Percentiles rank a stretch among this genome's conserved stretches.
Conservation (phyloP, 768 basidiomycete species). For the Kwoniella shandongensis region DNA sequence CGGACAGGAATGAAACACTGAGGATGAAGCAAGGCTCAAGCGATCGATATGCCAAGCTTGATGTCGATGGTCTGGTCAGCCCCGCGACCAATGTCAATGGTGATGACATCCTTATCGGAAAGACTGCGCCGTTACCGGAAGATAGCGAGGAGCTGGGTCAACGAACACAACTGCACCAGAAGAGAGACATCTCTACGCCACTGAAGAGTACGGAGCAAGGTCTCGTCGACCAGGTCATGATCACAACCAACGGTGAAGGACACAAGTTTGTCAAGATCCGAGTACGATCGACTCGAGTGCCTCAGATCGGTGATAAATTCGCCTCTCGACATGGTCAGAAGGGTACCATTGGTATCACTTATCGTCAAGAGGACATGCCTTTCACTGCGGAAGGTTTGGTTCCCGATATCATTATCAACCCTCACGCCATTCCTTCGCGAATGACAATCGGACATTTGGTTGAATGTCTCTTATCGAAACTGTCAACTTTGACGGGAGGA, state of each 20-base stretch:
- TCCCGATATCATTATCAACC: conserved; percentile 97
- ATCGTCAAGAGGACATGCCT: conserved; percentile 99
- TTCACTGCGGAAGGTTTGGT: conserved; percentile 96
- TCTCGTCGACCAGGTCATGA: conserved; percentile 93
- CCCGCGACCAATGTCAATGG: conserved; percentile 92
- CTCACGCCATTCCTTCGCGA: conserved; percentile 98
- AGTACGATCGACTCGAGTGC: conserved; percentile 90
- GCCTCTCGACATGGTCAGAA: conserved; percentile 99
- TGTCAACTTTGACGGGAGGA: conserved; percentile 91
- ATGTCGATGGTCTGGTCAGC: conserved; percentile 92
- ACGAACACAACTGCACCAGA: conserved; percentile 85
- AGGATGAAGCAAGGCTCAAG: conserved; percentile 92
- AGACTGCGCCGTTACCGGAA: conserved; percentile 93
- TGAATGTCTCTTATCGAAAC: conserved; percentile 93
- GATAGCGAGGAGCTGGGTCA: conserved; percentile 98
- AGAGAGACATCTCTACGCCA: conserved; percentile 94
- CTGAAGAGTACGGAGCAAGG: conserved; percentile 97
- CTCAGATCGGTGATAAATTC: conserved; percentile 98
- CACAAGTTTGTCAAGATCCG: conserved; percentile 98
- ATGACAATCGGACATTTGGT: conserved; percentile 99
- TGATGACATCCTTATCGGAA: conserved; percentile 99
- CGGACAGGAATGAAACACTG: conserved; percentile 84
- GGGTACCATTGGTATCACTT: conserved; percentile 98
- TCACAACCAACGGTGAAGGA: conserved; percentile 93
- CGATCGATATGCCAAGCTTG: conserved; percentile 83